Percentiles rank a stretch among this genome's conserved stretches.
Conservation (phyloP, 192 early-diverging fungal species). For the Coemansia pectinata region DNA sequence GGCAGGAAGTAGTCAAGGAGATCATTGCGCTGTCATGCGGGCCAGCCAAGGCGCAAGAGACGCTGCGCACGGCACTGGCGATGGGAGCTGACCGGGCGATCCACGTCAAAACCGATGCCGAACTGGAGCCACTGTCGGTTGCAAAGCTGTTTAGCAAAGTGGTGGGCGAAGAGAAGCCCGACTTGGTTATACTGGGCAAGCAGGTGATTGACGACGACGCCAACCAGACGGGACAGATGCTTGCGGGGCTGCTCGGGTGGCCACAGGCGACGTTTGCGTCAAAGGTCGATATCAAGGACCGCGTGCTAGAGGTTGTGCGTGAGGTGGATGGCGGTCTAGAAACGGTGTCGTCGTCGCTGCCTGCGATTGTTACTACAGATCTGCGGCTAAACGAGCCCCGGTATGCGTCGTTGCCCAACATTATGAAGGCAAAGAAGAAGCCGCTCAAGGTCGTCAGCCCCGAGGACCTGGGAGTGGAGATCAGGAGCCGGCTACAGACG, state of each 20-base stretch:
- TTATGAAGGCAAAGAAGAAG: slow-evolving; percentile 99
- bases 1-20: slow-evolving; percentile 64
- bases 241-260: slow-evolving; percentile 92
- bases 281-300: slow-evolving; percentile 79
- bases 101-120: slow-evolving; percentile 83
- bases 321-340: slow-evolving; percentile 99
- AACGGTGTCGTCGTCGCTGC: slow-evolving; percentile 78
- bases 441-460: slow-evolving; percentile 77
- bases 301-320: slow-evolving; percentile 77
- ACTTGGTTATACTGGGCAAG: slow-evolving; percentile 95
- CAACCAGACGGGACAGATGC: slow-evolving; percentile 98
- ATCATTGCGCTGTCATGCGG: slow-evolving; percentile 90
- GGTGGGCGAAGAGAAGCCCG: slow-evolving; percentile 86
- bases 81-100: slow-evolving; percentile 97
- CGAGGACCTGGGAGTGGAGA: slow-evolving; percentile 80
- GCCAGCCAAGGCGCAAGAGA: slow-evolving; percentile 85
- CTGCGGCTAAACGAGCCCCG: slow-evolving; percentile 94
- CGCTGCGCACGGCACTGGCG: slow-evolving; percentile 92
- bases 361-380: slow-evolving; percentile 95
- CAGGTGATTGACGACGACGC: slow-evolving; percentile 99
- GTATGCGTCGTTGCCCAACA: slow-evolving; percentile 88
- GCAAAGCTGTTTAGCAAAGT: slow-evolving; percentile 93
- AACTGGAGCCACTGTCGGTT: slow-evolving; percentile 83
- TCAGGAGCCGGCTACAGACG: slow-evolving; percentile 79
- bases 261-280: slow-evolving; percentile 97